A percentile compares a stretch with the other conserved stretches of the same genome.
These are phyloP conservation scores for Zygoascus flipseniorum DNA, from an alignment of 805 yeast species.

Conservation along the genomic window DNA sequence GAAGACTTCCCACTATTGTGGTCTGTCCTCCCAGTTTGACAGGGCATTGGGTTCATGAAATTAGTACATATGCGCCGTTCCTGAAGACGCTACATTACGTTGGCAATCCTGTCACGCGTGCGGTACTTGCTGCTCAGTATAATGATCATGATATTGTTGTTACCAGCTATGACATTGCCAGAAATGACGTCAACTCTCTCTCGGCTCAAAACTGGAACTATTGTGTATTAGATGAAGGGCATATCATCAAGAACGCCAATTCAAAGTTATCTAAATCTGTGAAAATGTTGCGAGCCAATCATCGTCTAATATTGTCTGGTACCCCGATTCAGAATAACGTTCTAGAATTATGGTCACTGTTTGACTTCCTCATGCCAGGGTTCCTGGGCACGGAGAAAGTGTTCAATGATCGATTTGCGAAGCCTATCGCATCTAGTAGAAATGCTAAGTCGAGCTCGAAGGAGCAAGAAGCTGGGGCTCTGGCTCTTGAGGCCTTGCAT, in stretches of 20 bases:
- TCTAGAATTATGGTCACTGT: constrained; percentile 92
- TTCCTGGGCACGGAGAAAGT: constrained; percentile 90
- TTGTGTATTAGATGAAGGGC: constrained; percentile 96
- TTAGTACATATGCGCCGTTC: constrained; percentile 82
- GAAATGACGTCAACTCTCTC: constrained; percentile 75
- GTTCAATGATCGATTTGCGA: constrained; percentile 93
- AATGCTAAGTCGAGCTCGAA: constrained; percentile 81
- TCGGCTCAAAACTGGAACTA: constrained; percentile 67
- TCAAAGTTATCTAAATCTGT: constrained; percentile 87
- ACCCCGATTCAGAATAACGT: constrained; percentile 98
- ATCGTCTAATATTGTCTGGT: constrained; percentile 85
- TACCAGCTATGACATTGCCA: constrained; percentile 91
- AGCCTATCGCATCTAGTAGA: constrained; percentile 91
- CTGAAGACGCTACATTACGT: constrained; percentile 78
- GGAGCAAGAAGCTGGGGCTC: constrained; percentile 95
- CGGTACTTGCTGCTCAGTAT: constrained; percentile 45
- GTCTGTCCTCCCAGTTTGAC: constrained; percentile 96
- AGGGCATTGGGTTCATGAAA: constrained; percentile 98
- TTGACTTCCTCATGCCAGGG: constrained; percentile 98
- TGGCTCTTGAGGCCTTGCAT: constrained; percentile 91
- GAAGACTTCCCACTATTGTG: constrained; percentile 75
- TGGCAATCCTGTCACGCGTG: constrained; percentile 78
- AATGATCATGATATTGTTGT: constrained; percentile 71
- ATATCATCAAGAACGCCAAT: constrained; percentile 84
- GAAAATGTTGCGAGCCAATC: constrained; percentile 74